Evolutionary conservation across 257 asterid genomes (phyloP).

Genomic region (Phtheirospermum japonicum): DNA sequence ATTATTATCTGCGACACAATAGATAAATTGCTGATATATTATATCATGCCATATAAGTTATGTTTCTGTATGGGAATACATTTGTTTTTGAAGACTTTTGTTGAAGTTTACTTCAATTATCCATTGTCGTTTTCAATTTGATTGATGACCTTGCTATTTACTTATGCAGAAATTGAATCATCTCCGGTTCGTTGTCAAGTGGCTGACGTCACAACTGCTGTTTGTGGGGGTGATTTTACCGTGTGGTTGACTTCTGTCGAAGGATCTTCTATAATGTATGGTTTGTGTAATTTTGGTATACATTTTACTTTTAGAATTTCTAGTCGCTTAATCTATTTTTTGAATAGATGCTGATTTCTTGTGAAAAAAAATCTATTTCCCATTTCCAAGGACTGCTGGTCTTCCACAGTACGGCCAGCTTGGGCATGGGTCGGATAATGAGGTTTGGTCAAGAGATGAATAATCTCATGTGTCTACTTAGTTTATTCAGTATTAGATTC

Average conservation of each 20-base stretch:
- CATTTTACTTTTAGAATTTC: constrained; percentile 10
- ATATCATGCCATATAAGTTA: not conserved
- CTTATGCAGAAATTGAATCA: constrained; percentile 66
- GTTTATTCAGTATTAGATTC: too few species aligned
- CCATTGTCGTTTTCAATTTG: not conserved
- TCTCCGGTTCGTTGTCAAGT: constrained; percentile 78
- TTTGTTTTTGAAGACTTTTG: not conserved
- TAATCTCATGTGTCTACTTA: too few species aligned
- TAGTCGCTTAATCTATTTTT: constrained; percentile 18
- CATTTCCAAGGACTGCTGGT: constrained; percentile 78
- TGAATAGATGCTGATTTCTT: constrained; percentile 32
- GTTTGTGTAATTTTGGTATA: constrained; percentile 35
- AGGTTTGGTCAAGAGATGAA: constrained; percentile 45
- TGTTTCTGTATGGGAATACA: not conserved
- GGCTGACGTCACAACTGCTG: constrained; percentile 55
- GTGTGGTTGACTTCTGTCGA: constrained; percentile 87
- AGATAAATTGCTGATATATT: not conserved
- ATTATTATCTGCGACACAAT: not conserved
- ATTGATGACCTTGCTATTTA: constrained; percentile 22
- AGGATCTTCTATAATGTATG: constrained; percentile 95
- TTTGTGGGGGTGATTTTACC: constrained; percentile 93
- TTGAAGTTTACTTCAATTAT: not conserved
- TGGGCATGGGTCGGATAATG: constrained; percentile 93
- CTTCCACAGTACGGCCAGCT: constrained; percentile 98
- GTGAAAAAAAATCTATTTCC: constrained; percentile 16